A percentile compares a stretch with the other conserved stretches of the same genome.
Evolutionary conservation across 345 rosid genomes (phyloP).

Genomic region (Populus euphratica): DNA sequence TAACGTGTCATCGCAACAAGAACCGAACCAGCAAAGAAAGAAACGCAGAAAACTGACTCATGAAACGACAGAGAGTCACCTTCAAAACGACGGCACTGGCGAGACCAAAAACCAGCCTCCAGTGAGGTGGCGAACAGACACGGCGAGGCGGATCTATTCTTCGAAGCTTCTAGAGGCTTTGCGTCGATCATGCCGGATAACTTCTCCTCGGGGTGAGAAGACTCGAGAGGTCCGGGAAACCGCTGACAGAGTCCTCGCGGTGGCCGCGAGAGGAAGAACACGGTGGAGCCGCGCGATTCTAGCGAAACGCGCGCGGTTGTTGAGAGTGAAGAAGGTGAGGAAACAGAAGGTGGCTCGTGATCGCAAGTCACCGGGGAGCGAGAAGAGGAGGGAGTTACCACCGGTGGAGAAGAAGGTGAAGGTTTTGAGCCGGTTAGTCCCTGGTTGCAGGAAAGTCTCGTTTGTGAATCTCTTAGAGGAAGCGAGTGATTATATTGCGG

Average conservation of each 20-base stretch:
- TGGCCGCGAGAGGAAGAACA: conserved; percentile 52
- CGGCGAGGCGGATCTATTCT: conserved; percentile 20
- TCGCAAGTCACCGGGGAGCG: conserved; percentile 22
- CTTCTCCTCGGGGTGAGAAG: conserved; percentile 14
- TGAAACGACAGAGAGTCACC: conserved; percentile 4
- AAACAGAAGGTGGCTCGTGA: conserved; percentile 37
- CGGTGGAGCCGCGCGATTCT: conserved; percentile 79
- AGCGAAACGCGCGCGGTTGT: conserved; percentile 34
- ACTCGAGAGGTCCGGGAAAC: conserved; percentile 38
- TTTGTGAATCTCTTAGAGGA: conserved; percentile 63
- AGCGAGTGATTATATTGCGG: conserved; percentile 80
- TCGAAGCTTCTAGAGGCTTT: conserved; percentile 36
- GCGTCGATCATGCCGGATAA: conserved; percentile 38
- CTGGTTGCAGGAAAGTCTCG: conserved; percentile 76
- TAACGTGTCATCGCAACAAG: conserved; percentile 27
- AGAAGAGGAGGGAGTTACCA: conserved; percentile 34
- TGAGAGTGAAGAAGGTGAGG: conserved; percentile 41
- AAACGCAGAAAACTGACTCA: conserved; percentile 37
- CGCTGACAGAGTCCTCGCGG: conserved; percentile 55
- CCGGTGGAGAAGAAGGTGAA: conserved; percentile 49
- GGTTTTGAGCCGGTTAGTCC: conserved; percentile 63
- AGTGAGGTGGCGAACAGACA: conserved; percentile 46
- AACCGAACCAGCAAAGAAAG: conserved; percentile 36
- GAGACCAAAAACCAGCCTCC: background rate
- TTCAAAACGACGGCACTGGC: background rate